Conservation (phyloP, 371 early-diverging fungal species). For the Rozella allomycis region DNA sequence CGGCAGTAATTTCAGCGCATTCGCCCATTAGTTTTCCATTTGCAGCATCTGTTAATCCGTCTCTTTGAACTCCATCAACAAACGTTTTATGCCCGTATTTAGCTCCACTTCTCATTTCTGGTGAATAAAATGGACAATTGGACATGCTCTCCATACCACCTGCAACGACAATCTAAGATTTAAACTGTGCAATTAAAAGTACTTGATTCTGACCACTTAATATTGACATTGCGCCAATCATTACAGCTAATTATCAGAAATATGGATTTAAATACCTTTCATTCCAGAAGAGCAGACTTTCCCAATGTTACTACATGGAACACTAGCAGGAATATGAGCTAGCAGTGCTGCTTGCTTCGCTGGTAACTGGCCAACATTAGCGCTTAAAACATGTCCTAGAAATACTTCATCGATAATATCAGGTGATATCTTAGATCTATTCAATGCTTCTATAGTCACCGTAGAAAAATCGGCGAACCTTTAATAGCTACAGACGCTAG, state of each 20-base stretch:
- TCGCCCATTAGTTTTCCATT: conserved; percentile 65
- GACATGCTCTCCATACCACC: conserved; percentile 96
- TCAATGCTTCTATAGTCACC: too few relatives aligned
- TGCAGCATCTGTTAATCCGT: conserved; percentile 84
- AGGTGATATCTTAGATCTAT: conserved; percentile 38
- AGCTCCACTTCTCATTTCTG: conserved; percentile 35
- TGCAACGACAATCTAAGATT: conserved; percentile 37
- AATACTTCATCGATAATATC: conserved; percentile 54
- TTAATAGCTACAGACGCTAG: conserved; percentile 41
- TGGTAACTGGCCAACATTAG: conserved; percentile 80
- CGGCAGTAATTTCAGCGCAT: conserved; percentile 80
- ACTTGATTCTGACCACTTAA: conserved; percentile 56
- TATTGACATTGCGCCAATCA: conserved; percentile 63
- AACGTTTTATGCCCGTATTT: conserved; percentile 64
- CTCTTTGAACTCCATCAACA: conserved; percentile 68
- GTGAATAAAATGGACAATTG: conserved; percentile 76
- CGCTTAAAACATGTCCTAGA: conserved; percentile 70
- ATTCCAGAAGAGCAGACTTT: conserved; percentile 94
- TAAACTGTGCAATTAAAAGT: neutral
- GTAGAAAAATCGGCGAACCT: too few relatives aligned
- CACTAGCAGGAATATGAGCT: conserved; percentile 53
- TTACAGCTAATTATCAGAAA: too few relatives aligned
- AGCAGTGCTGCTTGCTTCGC: conserved; percentile 82
- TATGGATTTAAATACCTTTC: too few relatives aligned
- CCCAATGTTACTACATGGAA: conserved; percentile 75